Evolutionary conservation across 2,329 filamentous ascomycete species (phyloP).

Genomic region (Cladosporium cucumerinum): DNA sequence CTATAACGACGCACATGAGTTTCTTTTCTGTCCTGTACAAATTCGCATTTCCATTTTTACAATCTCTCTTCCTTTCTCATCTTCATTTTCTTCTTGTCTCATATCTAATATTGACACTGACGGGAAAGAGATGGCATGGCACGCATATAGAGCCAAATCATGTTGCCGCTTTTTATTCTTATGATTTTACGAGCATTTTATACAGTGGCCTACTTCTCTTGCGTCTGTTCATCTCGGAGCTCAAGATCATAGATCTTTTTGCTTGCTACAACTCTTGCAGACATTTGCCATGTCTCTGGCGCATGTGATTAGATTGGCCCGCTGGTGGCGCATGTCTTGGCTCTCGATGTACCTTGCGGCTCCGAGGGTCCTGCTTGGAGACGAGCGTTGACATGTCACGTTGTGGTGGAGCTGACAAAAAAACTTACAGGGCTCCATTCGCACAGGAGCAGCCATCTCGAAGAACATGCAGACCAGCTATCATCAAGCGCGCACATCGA

Average conservation of each 20-base stretch:
- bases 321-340: neutral
- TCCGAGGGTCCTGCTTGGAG: neutral
- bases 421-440: neutral
- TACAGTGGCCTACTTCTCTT: neutral
- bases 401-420: neutral
- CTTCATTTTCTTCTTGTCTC: neutral
- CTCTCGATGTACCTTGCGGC: neutral
- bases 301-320: neutral
- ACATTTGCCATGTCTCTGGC: neutral
- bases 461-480: neutral
- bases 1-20: neutral
- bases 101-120: neutral
- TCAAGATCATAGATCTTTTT: neutral
- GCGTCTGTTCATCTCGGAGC: neutral
- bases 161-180: neutral
- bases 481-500: neutral
- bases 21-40: neutral
- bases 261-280: neutral
- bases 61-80: neutral
- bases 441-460: neutral
- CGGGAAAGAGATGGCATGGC: neutral
- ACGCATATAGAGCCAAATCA: neutral
- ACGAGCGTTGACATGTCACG: neutral
- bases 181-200: neutral
- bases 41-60: neutral